phyloP scores from a whole-genome alignment of 306 rosid genomes.

The Glycine soja region DNA sequence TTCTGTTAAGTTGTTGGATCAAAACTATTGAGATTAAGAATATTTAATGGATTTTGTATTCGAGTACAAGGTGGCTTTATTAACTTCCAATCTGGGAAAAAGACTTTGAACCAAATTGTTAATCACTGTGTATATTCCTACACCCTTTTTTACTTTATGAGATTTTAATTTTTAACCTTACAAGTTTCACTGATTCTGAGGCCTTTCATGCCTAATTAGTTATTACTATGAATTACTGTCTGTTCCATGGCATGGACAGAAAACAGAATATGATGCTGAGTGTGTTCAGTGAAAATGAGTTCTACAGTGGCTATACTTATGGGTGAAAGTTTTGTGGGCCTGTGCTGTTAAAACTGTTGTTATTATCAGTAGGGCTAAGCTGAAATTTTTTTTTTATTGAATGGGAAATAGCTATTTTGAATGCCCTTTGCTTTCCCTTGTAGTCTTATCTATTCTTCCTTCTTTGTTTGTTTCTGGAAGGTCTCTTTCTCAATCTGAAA shows the following conservation, averaged over 20 bases:
- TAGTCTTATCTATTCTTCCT: slow-evolving; percentile 55
- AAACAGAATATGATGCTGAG: slow-evolving; percentile 26
- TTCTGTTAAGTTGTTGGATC: slow-evolving; percentile 23
- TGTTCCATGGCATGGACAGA: neutral
- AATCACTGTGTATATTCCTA: neutral
- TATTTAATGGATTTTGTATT: slow-evolving; percentile 9
- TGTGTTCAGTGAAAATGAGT: slow-evolving; percentile 45
- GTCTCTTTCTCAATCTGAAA: slow-evolving; percentile 69
- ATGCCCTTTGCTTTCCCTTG: slow-evolving; percentile 53
- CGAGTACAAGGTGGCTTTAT: slow-evolving; percentile 20
- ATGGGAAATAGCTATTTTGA: slow-evolving; percentile 52
- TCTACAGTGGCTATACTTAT: slow-evolving; percentile 33
- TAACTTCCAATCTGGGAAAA: slow-evolving; percentile 4
- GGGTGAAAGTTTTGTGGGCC: slow-evolving; percentile 59
- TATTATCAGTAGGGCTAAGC: slow-evolving; percentile 54
- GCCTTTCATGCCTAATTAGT: slow-evolving; percentile 6
- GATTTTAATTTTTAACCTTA: slow-evolving; percentile 30
- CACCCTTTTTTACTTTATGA: slow-evolving; percentile 3
- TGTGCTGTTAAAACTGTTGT: slow-evolving; percentile 63
- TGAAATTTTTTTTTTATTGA: slow-evolving; percentile 51
- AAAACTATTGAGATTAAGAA: slow-evolving; percentile 11
- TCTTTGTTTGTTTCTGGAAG: slow-evolving; percentile 57
- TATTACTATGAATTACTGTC: slow-evolving; percentile 44
- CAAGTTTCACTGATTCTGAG: slow-evolving; percentile 24
- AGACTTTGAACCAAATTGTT: slow-evolving; percentile 8